phyloP scores from a whole-genome alignment of 495 filamentous ascomycete genomes.

The Lophiotrema nucula region DNA sequence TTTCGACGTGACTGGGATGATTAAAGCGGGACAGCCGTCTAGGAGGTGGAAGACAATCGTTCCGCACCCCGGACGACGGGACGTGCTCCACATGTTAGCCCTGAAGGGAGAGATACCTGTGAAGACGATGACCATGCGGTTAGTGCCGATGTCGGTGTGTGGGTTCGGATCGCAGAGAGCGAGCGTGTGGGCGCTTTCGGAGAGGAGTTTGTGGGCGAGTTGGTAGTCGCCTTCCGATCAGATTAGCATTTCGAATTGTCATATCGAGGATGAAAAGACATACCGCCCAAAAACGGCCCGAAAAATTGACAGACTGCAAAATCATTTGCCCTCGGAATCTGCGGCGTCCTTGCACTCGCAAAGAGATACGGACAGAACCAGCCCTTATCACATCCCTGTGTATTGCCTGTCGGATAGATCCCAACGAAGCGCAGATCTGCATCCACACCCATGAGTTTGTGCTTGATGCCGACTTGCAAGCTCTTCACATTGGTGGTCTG shows the following conservation, averaged over 20 bases:
- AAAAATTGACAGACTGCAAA: slow-evolving; percentile 46
- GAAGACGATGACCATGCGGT: slow-evolving; percentile 42
- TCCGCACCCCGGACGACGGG: slow-evolving; percentile 44
- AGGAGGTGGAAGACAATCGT: slow-evolving; percentile 45
- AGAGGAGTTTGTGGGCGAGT: slow-evolving; percentile 44
- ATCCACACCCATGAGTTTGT: slow-evolving; percentile 47
- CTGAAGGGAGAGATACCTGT: slow-evolving; percentile 43
- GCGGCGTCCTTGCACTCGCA: slow-evolving; percentile 42
- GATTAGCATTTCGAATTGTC: background rate
- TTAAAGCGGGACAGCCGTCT: slow-evolving; percentile 42
- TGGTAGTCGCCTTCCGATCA: slow-evolving; percentile 40
- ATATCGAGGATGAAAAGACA: background rate
- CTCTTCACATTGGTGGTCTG: slow-evolving; percentile 43
- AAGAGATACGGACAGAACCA: slow-evolving; percentile 47
- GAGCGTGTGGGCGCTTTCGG: slow-evolving; percentile 36
- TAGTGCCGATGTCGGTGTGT: slow-evolving; percentile 37
- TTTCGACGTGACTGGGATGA: slow-evolving; percentile 38
- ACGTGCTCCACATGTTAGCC: slow-evolving; percentile 43
- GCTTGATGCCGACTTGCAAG: slow-evolving; percentile 45
- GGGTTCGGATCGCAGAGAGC: slow-evolving; percentile 43
- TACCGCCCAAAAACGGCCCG: slow-evolving; percentile 41
- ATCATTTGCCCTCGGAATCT: slow-evolving; percentile 38
- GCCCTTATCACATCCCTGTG: slow-evolving; percentile 41
- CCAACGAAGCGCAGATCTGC: slow-evolving; percentile 38
- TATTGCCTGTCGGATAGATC: slow-evolving; percentile 33